Base-by-base conservation (phyloP, 1,139 yeast species). In the Tardiomyces depauwii region DNA sequence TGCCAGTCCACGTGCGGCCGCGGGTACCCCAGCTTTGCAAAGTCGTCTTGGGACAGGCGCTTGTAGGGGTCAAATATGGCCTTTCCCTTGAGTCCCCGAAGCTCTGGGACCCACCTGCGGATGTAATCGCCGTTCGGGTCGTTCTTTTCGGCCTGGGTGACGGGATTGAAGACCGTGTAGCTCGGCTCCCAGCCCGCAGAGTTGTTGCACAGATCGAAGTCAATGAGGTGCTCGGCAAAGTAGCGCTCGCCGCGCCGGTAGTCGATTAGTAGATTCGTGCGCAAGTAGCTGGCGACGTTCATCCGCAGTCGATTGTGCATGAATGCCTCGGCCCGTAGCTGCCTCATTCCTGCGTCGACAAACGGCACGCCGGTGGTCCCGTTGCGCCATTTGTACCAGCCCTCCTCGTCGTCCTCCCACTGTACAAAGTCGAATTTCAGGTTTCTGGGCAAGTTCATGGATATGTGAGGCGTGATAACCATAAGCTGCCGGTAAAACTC, bases 131-230 rank as follows among this genome's bases (percentile, higher is more conserved):
- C 79, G 2, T 68, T 58, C 1, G 66, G 65, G 50, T 76, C 80
- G 50, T 70, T 75, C 51, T 68, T 71, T 50, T 68, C 70, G 30
- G 76, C 68, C 51, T 77, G 82, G 1, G 72, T 56, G 52, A 68
- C 68, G 18, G 80, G 78, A 53, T 77, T 76, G 58, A 77, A 73
- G 18, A 76, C 70, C 32, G 80, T 63, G 55, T 75, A 76, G 63
- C 73, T 75, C 1, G 81, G 80, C 54, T 76, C 80, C 82, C 81
- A 77, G 1, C 81, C 81, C 2, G 77, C 78, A 45, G 71, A 68
- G 55, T 77, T 77, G 43, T 77, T 73, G 27, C 76, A 68, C 52
- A 74, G 68, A 55, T 77, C 82, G 18, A 73, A 73, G 55, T 77
- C 82, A 1, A 75, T 59, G 42, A 77, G 61, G 48, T 68, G 67